Percentiles rank a stretch among this genome's conserved stretches.
Conservation (phyloP, 2,329 filamentous ascomycete genomes). For the Xylaria sp. region DNA sequence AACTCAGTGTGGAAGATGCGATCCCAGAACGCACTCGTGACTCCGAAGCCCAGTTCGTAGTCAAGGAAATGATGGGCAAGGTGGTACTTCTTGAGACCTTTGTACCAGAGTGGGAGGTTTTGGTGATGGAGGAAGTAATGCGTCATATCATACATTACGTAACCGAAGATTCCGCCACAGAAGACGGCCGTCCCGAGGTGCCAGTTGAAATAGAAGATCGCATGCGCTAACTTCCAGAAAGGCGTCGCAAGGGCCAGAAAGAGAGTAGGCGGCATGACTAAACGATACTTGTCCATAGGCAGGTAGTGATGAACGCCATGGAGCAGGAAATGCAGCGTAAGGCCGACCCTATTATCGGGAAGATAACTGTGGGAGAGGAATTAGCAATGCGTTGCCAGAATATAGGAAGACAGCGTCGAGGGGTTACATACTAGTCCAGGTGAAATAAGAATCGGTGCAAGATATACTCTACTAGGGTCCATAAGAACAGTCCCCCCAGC, state of each 20-base stretch:
- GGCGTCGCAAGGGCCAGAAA: slow-evolving; percentile 85
- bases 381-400: slow-evolving; percentile 44
- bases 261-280: slow-evolving; percentile 95
- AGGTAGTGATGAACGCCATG: slow-evolving; percentile 98
- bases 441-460: slow-evolving; percentile 95
- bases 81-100: slow-evolving; percentile 95
- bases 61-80: slow-evolving; percentile 97
- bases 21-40: slow-evolving; percentile 98
- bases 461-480: slow-evolving; percentile 90
- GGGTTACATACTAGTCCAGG: slow-evolving; percentile 78
- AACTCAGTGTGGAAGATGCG: slow-evolving; percentile 90
- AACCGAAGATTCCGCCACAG: slow-evolving; percentile 93
- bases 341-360: slow-evolving; percentile 87
- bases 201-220: slow-evolving; percentile 87
- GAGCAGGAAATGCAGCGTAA: slow-evolving; percentile 91
- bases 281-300: slow-evolving; percentile 97
- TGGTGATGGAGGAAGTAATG: slow-evolving; percentile 99
- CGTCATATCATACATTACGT: slow-evolving; percentile 95
- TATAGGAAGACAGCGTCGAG: background rate
- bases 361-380: slow-evolving; percentile 69
- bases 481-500: slow-evolving; percentile 76
- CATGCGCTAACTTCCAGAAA: slow-evolving; percentile 91
- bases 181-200: slow-evolving; percentile 80
- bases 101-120: slow-evolving; percentile 90
- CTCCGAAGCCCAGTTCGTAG: slow-evolving; percentile 96